Base-by-base conservation (phyloP, 495 filamentous ascomycete genomes). In the Penicillium samsonianum region DNA sequence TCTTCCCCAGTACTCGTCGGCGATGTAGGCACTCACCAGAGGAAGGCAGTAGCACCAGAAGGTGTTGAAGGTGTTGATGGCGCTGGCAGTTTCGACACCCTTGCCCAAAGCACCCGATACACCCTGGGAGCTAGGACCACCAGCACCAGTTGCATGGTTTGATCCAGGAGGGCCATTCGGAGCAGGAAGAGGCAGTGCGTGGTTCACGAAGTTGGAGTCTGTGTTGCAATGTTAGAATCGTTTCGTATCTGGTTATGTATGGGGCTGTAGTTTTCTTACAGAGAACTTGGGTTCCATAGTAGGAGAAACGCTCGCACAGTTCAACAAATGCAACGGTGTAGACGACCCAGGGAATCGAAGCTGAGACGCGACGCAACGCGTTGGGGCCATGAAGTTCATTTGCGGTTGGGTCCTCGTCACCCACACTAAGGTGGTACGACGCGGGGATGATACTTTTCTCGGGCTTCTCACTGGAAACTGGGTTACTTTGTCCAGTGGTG, bases 31-130 rank as follows among this genome's bases (percentile, higher is more conserved):
- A 68, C 85, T 83, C 17, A 88, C 57, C 22, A 90, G 74, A 16
- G 90, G 90, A 61, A 83, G 84, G 16, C 83, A 52, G 65, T 91
- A 91, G 52, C 82, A 80, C 89, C 87, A 90, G 74, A 91, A 90
- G 17, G 76, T 69, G 67, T 88, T 89, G 76, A 90, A 65, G 19
- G 65, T 67, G 56, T 65, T 67, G 40, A 67, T 55, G 19, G 58
- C 65, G 20, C 57, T 67, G n/a, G 65, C 65, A 33, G 50, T 41
- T 22, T 65, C 14, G 4, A 54, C 48, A 28, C 66, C 66, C 22
- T 60, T 42, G 17, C 66, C 66, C 22, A 68, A 47, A 37, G 63
- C 66, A 42, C 66, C 66, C 10, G 65, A 67, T 11, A 67, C 45
- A 37, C 61, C 64, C 40, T 67, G 55, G n/a, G 47, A 19, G 17